phyloP scores from a whole-genome alignment of 495 filamentous ascomycete species.

The Neurospora sp. region DNA sequence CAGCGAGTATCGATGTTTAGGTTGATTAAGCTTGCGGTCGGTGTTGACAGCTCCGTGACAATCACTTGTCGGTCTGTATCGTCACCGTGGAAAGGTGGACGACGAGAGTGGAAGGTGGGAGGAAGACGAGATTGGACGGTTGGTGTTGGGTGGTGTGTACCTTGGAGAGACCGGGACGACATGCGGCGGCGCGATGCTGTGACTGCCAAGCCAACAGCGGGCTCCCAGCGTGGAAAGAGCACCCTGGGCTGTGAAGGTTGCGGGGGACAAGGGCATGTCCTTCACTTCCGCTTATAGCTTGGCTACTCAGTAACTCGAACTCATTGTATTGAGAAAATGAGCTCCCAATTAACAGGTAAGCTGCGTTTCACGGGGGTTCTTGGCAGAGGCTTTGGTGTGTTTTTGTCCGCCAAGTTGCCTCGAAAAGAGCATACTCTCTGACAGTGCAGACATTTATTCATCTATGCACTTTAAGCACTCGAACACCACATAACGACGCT shows the following conservation, averaged over 20 bases:
- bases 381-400: no score
- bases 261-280: neutral
- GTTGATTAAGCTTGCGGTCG: no score
- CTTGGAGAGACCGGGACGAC: neutral
- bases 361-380: neutral
- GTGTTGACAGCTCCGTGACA: neutral
- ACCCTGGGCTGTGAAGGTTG: neutral
- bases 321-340: neutral
- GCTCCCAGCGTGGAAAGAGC: neutral
- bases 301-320: neutral
- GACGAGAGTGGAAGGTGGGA: neutral
- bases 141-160: neutral
- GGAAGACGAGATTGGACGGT: neutral
- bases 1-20: neutral
- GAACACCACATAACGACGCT: neutral
- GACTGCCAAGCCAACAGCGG: neutral
- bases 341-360: neutral
- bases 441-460: neutral
- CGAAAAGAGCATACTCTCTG: neutral
- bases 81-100: neutral
- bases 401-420: neutral
- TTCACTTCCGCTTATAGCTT: neutral
- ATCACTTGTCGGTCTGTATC: neutral
- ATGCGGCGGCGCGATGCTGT: neutral
- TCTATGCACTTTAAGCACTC: neutral